phyloP scores from a whole-genome alignment of 31 red algal genomes.

The Endocladia muricata region DNA sequence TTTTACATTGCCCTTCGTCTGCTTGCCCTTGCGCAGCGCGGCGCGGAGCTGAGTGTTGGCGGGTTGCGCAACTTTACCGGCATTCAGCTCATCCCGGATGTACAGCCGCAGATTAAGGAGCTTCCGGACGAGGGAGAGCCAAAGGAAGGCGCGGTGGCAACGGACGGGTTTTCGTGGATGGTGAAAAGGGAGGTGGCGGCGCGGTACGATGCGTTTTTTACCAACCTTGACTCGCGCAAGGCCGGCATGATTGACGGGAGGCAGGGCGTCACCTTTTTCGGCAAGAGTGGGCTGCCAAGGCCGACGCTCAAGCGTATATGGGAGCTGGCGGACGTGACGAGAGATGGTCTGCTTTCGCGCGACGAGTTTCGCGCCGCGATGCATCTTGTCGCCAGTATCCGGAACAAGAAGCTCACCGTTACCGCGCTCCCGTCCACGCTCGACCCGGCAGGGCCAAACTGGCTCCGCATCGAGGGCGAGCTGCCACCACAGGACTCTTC shows the following conservation, averaged over 20 bases:
- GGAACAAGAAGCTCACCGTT: constrained; percentile 37
- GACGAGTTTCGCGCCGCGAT: constrained; percentile 85
- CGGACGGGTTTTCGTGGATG: constrained; percentile 51
- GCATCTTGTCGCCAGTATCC: constrained; percentile 76
- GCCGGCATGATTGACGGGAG: constrained; percentile 62
- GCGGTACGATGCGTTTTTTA: constrained; percentile 79
- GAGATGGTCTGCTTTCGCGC: constrained; percentile 80
- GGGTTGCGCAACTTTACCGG: constrained; percentile 87
- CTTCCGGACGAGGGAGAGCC: constrained; percentile 4
- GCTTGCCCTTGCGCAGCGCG: constrained; percentile 86
- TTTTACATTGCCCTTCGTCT: constrained; percentile 96
- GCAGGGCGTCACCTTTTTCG: constrained; percentile 68
- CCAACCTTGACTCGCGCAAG: constrained; percentile 26
- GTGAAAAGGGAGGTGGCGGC: constrained; percentile 47
- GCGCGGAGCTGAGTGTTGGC: constrained; percentile 77
- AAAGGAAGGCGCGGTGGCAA: background rate
- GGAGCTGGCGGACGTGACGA: constrained; percentile 84
- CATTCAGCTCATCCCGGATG: constrained; percentile 88
- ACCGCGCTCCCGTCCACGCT: constrained; percentile 42
- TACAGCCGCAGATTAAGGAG: constrained; percentile 47
- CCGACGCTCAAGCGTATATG: constrained; percentile 77
- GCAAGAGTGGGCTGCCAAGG: constrained; percentile 58
- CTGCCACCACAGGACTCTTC: no score
- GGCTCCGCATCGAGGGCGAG: constrained; percentile 78
- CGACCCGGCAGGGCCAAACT: constrained; percentile 61